Base-by-base conservation (phyloP, 495 filamentous ascomycete species). In the Penicillium coprophilum region DNA sequence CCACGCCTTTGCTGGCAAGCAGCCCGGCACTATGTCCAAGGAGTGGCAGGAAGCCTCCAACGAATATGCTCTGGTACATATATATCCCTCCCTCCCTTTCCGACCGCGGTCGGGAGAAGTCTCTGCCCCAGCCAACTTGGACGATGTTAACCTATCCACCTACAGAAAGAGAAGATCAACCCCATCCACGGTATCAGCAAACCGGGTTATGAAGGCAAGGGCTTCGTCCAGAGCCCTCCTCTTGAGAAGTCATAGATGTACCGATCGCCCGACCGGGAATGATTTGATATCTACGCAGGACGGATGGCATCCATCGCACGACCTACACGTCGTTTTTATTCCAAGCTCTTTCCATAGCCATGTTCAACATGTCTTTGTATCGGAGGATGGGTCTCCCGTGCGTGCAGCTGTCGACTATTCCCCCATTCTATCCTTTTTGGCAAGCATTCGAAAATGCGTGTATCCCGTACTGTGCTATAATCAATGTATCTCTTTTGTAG, bases 1-100 rank as follows among this genome's bases (percentile, higher is more conserved):
- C 68, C 85, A 87, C 58, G 21, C 74, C 39, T 82, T 85, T 66
- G 89, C 87, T 58, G 82, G 85, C 68, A 79, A 82, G 34, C 60
- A 82, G 47, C 94, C 94, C 50, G 78, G 75, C 73, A 96, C 94
- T 63, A 93, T 98, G 90, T 92, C 77, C 75, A 88, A 89, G 81
- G 94, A 98, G 77, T 97, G 84, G 78, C 89, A 97, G 79, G 91
- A 96, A 80, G 87, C 85, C 53, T 82, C 84, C 57, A 93, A 97
- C 74, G 94, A 96, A 78, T 95, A 88, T 73, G 80, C 96, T 67
- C 89, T 83, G 84, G 93, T 95, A 78, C 39, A 75, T 70, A 63
- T 61, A 72, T 61, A 30, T 50, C 54, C 24, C 12, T 32, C 11
- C 19, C 6, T 19, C n/a, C 32, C n/a, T 24, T 40, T 7, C 15